Base-by-base conservation (phyloP, 345 rosid species). In the Syzygium oleosum region DNA sequence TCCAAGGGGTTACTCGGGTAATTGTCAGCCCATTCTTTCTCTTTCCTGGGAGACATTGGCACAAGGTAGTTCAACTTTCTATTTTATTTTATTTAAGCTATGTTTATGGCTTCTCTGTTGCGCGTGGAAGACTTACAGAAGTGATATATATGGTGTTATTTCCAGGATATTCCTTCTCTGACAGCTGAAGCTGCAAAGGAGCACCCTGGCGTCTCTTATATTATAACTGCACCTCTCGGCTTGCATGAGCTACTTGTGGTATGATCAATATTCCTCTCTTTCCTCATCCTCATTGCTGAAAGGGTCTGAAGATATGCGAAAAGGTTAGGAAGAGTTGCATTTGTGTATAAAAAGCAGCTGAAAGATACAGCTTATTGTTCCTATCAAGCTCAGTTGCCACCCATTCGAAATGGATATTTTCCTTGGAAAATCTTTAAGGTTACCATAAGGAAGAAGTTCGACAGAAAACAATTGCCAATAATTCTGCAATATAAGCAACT, bases 31-130 rank as follows among this genome's bases (percentile, higher is more conserved):
- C 99, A 5, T 98, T 96, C 91, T 98, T 97, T 88, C 95, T 97
- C 85, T 95, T 95, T 88, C 99, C 98, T 1, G 99, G 99, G 87
- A 92, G 98, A 88, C 99, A 97, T 78, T 97, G 99, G 99, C 92
- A 94, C 90, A 93, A 92, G 98, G 99, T 97, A 91, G 14, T 54
- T 91, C 85, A 84, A 89, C 63, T 22, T 73, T 79, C 84, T 83
- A 31, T 85, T 52, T 73, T 73, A 14, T 73, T 68, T 73, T 38
- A 73, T 0, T 73, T 38, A 1, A 73, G 83, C 49, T 19, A 73
- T 38, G 83, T 73, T 38, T 19, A 73, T 73, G 83, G 83, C 46
- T 73, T 38, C 49, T 19, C 8, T 73, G 53, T 73, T 25, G 56
- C 84, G 10, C 25, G 0, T 79, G 58, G 58, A 51, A 52, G 84